Base-by-base conservation (phyloP, 2,329 filamentous ascomycete species). In the Sclerotinia nivalis region DNA sequence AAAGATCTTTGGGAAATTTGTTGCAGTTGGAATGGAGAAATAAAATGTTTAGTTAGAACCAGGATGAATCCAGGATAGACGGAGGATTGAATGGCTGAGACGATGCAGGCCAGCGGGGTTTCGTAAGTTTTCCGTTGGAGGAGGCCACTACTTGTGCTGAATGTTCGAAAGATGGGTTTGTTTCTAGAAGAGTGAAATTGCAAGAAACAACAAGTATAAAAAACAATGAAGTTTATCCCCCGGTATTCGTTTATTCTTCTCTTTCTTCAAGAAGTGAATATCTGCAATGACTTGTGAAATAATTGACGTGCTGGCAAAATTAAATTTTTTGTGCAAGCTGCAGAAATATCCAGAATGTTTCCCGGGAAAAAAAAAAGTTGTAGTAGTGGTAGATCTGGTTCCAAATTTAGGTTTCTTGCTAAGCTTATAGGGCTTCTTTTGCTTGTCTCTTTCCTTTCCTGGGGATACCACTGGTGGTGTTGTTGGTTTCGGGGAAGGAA, bases 1-100 rank as follows among this genome's bases (percentile, higher is more conserved):
- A 69, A 59, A 25, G 22, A 50, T 66, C 18, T 47, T 34, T 61
- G 28, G 37, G 45, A 64, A 70, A 61, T 55, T 67, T 68, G 69
- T 61, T 64, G 69, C 64, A 67, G 64, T 47, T 70, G 64, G 56
- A 68, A 59, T 70, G 61, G 69, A 68, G 65, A 65, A 62, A 61
- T 62, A 64, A 47, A 54, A 61, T 58, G 47, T 55, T 69, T 69
- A 64, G 61, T 69, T 64, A 56, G 61, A 65, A 69, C 67, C 67
- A 15, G 67, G 67, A 65, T 69, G 67, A 54, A 64, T 52, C 58
- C 34, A 64, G 66, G 47, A 68, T 68, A 40, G 40, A 47, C 52
- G 40, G 58, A 69, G 50, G 71, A 66, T 66, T 49, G 69, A 62
- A 69, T 68, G 58, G 66, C 66, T 60, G 60, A 69, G 62, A 55